These are phyloP conservation scores for Crithidia acanthocephali DNA, from an alignment of 208 protist species.

Conservation along the genomic window DNA sequence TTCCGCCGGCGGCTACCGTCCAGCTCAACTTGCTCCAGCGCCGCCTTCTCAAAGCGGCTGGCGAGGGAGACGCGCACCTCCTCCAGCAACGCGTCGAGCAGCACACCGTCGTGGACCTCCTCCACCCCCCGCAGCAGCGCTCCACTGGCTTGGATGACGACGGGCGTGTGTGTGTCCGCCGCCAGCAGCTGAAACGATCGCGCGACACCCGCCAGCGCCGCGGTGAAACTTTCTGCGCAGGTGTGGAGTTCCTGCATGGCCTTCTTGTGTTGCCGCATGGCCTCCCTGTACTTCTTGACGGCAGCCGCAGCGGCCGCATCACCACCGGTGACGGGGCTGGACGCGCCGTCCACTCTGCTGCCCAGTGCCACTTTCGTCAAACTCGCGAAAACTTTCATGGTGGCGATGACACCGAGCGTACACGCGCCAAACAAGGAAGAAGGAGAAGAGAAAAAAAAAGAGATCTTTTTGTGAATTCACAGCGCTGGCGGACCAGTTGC, in stretches of 20 bases:
- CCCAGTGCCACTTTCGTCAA: background rate
- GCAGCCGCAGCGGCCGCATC: background rate
- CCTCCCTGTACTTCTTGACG: slow-evolving; percentile 27
- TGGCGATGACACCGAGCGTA: no score
- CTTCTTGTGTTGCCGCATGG: slow-evolving; percentile 31
- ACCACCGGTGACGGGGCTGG: background rate
- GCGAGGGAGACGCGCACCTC: slow-evolving; percentile 34
- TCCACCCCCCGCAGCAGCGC: slow-evolving; percentile 28
- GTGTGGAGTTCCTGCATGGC: slow-evolving; percentile 35
- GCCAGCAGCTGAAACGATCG: slow-evolving; percentile 25
- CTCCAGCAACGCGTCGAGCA: slow-evolving; percentile 36
- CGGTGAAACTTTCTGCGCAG: slow-evolving; percentile 21
- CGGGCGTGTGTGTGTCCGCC: slow-evolving; percentile 14
- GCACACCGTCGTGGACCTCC: slow-evolving; percentile 22
- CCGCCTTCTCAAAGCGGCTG: slow-evolving; percentile 20
- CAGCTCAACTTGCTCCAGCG: slow-evolving; percentile 20
- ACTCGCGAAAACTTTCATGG: slow-evolving; percentile 8
- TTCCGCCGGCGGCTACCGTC: slow-evolving; percentile 23
- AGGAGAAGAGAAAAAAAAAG: no score
- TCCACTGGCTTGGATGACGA: slow-evolving; percentile 21
- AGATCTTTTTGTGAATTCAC: no score
- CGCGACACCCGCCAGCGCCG: slow-evolving; percentile 27
- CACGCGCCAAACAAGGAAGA: no score
- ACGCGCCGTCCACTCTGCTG: background rate
- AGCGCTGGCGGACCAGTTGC: no score